A percentile compares a stretch with the other conserved stretches of the same genome.
Conservation (phyloP, 2,329 filamentous ascomycete species). For the Pseudopyricularia javanii region DNA sequence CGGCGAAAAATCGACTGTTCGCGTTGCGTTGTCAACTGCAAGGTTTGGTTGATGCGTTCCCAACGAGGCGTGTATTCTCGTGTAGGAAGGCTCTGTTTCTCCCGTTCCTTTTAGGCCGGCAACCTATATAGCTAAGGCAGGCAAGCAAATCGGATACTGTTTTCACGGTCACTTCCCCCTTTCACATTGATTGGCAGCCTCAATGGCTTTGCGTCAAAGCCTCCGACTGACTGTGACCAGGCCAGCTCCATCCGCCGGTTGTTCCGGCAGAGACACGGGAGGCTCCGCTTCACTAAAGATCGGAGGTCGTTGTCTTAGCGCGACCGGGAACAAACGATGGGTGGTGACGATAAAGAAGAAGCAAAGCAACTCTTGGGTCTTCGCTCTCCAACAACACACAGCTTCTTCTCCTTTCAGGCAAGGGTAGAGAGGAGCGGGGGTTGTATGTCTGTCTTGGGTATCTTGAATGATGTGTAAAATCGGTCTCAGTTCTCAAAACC, state of each 20-base stretch:
- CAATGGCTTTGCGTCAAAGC: not conserved
- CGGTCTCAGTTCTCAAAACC: too few species aligned
- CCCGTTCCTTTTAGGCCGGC: not conserved
- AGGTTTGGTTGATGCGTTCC: not conserved
- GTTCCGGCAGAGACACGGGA: not conserved
- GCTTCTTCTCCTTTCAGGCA: too few species aligned
- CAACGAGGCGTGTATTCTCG: not conserved
- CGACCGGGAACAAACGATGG: not conserved
- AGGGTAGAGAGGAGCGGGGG: too few species aligned
- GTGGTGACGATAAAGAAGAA: not conserved
- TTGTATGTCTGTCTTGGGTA: too few species aligned
- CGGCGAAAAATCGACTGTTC: not conserved
- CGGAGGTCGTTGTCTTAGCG: not conserved
- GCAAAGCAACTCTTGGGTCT: too few species aligned
- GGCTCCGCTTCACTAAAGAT: not conserved
- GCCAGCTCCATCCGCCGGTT: not conserved
- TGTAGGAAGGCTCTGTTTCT: not conserved
- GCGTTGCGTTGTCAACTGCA: not conserved
- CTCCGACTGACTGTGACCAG: not conserved
- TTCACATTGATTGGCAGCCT: not conserved
- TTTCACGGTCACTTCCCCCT: not conserved
- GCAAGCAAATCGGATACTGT: not conserved
- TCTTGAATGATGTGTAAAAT: too few species aligned
- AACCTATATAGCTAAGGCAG: not conserved
- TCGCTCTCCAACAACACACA: too few species aligned